Evolutionary conservation across 2,329 filamentous ascomycete genomes (phyloP).

Genomic region (Fusarium piperis): DNA sequence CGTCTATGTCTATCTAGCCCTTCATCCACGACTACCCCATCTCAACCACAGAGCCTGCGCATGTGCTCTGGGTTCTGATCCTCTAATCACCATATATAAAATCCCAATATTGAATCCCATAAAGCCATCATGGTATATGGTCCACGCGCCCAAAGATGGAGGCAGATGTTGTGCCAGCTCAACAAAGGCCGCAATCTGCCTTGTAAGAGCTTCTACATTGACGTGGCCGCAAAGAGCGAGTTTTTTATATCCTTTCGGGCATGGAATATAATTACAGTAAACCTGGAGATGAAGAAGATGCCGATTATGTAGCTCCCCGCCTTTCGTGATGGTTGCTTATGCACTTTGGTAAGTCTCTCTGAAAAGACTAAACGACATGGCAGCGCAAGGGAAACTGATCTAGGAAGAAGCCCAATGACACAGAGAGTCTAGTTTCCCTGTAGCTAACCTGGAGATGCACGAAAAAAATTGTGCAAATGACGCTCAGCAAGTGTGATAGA

Average conservation of each 20-base stretch:
- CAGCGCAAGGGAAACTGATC: neutral
- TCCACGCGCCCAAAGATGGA: neutral
- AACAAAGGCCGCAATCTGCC: neutral
- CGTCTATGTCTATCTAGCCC: neutral
- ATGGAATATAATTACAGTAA: accelerated
- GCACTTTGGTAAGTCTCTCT: neutral
- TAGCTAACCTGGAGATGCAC: neutral
- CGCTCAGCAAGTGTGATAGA: neutral
- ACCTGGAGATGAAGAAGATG: neutral
- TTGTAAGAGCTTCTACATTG: neutral
- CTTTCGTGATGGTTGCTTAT: neutral
- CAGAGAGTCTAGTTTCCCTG: neutral
- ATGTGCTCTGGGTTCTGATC: neutral
- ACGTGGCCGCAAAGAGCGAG: neutral
- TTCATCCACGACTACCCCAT: neutral
- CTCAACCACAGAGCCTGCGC: neutral
- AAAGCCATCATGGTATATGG: neutral
- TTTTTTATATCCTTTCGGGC: neutral
- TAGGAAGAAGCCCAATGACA: neutral
- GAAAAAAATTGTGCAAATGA: neutral
- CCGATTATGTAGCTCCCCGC: neutral
- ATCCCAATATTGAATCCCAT: neutral
- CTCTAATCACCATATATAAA: neutral
- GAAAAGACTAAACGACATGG: neutral
- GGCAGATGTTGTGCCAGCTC: neutral